These are phyloP conservation scores for Lactifluus hygrophoroides DNA, from an alignment of 768 basidiomycete genomes.

Conservation along the genomic window DNA sequence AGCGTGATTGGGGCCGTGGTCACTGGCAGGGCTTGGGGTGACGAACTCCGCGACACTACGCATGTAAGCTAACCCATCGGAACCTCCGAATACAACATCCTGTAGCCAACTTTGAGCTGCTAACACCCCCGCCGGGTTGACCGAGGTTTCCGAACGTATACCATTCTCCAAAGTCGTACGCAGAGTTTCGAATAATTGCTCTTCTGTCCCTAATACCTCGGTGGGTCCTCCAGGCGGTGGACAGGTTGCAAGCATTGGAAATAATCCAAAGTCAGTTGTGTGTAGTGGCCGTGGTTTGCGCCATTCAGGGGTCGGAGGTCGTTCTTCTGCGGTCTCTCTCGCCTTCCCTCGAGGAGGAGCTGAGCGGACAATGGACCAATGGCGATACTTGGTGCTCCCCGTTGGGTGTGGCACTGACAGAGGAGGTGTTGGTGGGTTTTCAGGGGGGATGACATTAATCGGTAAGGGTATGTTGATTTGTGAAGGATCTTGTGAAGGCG, in stretches of 20 bases:
- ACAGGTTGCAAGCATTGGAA: conserved; percentile 37
- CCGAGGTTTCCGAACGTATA: not conserved
- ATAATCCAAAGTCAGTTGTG: conserved; percentile 53
- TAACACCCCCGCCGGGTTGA: conserved; percentile 29
- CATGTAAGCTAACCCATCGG: conserved; percentile 68
- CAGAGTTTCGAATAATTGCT: conserved; percentile 23
- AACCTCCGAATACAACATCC: conserved; percentile 74
- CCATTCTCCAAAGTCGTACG: conserved; percentile 19
- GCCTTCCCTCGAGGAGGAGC: conserved; percentile 38
- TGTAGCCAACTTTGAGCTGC: conserved; percentile 58
- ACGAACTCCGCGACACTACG: conserved; percentile 72
- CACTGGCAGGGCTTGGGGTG: conserved; percentile 17
- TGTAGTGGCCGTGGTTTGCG: conserved; percentile 45
- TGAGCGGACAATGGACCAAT: conserved; percentile 56
- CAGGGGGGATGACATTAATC: conserved; percentile 25
- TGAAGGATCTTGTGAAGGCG: conserved; percentile 22
- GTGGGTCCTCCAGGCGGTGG: conserved; percentile 14
- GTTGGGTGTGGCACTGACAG: not conserved
- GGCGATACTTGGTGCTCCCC: conserved; percentile 31
- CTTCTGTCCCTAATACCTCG: conserved; percentile 25
- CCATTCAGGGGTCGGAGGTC: conserved; percentile 33
- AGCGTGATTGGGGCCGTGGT: not conserved
- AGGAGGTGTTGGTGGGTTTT: conserved; percentile 21
- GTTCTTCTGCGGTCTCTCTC: conserved; percentile 42
- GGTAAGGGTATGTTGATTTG: conserved; percentile 24